Conservation (phyloP, 805 yeast species). For the Yamadazyma akitaensis region DNA sequence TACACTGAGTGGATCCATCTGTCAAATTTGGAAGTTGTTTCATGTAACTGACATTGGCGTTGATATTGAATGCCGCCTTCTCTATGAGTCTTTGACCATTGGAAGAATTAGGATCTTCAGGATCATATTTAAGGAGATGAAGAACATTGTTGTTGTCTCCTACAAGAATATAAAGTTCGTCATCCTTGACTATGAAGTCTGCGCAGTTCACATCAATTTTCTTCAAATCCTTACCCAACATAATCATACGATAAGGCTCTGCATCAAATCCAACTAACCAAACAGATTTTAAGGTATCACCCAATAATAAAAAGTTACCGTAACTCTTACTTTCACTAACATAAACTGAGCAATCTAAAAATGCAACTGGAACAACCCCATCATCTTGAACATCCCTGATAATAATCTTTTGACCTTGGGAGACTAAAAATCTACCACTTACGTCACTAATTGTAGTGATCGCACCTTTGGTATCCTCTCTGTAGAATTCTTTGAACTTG, state of each 20-base stretch:
- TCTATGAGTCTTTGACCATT: constrained; percentile 76
- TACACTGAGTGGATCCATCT: constrained; percentile 47
- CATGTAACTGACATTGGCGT: constrained; percentile 58
- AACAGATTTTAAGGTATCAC: constrained; percentile 75
- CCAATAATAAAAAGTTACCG: constrained; percentile 76
- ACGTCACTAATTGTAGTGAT: constrained; percentile 74
- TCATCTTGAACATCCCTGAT: constrained; percentile 84
- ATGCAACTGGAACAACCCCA: constrained; percentile 91
- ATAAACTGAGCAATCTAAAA: constrained; percentile 79
- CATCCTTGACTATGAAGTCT: constrained; percentile 74
- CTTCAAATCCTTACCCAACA: constrained; percentile 70
- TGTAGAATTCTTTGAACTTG: constrained; percentile 67
- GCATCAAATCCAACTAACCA: constrained; percentile 89
- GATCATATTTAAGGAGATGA: constrained; percentile 82
- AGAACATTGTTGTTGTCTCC: constrained; percentile 67
- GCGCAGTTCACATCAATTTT: constrained; percentile 61
- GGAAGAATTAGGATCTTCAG: constrained; percentile 80
- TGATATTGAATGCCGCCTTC: constrained; percentile 66
- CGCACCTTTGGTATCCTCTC: constrained; percentile 80
- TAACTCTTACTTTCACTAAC: constrained; percentile 77
- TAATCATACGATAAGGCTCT: constrained; percentile 85
- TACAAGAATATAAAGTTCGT: constrained; percentile 60
- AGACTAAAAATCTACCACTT: constrained; percentile 76
- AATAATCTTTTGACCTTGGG: constrained; percentile 82
- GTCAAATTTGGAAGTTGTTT: constrained; percentile 40